Percentiles rank a stretch among this genome's conserved stretches.
Evolutionary conservation across 345 rosid genomes (phyloP).

Genomic region (Rhodamnia argentea): DNA sequence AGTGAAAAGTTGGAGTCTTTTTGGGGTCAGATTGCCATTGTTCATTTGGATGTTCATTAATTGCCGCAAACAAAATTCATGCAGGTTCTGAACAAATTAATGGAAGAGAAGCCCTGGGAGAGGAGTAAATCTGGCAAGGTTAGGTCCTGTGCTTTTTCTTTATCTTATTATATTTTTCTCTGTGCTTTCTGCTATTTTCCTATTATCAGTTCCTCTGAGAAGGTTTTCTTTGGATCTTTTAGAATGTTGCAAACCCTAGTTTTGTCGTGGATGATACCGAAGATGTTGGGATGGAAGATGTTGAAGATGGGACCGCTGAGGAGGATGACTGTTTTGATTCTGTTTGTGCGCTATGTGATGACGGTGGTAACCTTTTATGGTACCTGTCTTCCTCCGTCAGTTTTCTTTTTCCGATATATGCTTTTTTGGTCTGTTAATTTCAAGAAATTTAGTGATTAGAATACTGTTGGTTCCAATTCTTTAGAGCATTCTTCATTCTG

Average conservation of each 20-base stretch:
- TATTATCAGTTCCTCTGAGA: neutral
- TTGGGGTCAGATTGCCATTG: neutral
- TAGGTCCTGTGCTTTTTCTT: neutral
- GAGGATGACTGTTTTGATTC: constrained; percentile 45
- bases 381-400: constrained; percentile 11
- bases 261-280: constrained; percentile 57
- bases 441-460: neutral
- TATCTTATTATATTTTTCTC: neutral
- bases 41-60: neutral
- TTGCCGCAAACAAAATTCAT: neutral
- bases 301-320: constrained; percentile 25
- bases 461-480: neutral
- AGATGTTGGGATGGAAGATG: constrained; percentile 20
- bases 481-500: no score
- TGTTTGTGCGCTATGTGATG: constrained; percentile 82
- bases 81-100: constrained; percentile 54
- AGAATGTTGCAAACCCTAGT: constrained; percentile 1
- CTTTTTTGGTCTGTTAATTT: neutral
- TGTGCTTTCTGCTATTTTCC: neutral
- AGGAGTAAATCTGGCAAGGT: constrained; percentile 50
- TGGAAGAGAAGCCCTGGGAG: constrained; percentile 48
- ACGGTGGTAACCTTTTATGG: constrained; percentile 70
- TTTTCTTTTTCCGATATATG: neutral
- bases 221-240: constrained; percentile 4
- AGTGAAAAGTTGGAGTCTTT: no score